Evolutionary conservation across 1,139 yeast species (phyloP), one percentile per base, ranked within the genome.

Genomic region (Debaryomycetaceae sp.): DNA sequence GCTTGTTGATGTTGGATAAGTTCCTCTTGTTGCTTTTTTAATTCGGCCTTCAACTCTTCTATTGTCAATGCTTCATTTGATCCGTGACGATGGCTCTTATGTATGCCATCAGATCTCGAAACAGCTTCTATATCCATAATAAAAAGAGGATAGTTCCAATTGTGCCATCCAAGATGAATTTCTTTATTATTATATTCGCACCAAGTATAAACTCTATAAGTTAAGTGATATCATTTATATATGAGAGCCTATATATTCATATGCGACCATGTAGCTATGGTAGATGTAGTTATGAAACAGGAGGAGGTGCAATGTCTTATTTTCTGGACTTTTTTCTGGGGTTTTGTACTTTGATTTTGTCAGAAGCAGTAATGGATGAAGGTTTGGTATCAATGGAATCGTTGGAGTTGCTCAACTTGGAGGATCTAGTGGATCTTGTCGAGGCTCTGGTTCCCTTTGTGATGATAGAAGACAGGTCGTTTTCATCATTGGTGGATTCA

Each of bases 21-120:
- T 41, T 62, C 63, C 37, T 68, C 68, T 48, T 68, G 74, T 44
- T 67, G 75, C 3, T 51, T 29, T 44, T 57, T 58, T 35, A 71
- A 50, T 49, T 67, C 72, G 20, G 58, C 59, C 46, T 65, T 67
- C 5, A 69, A 52, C 36, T 59, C 61, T 13, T 61, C 65, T 5
- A 61, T 41, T 5, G 49, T 42, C 34, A 45, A 34, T 8, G 41
- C 33, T 14, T 34, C 23, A 8, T 17, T 34, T 3, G 36, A 13
- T 34, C 7, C 36, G 4, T 8, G 8, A 13, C n/a, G 13, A 4
- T 7, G 7, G 9, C n/a, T 34, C n/a, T 34, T 11, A 27, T 11
- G 8, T 27, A 8, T 11, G 11, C 4, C 31, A 4, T 68, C 73
- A 8, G 31, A 27, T 11, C 11, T 27, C 11, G 31, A 27, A 27